Conservation (phyloP, 1,284 basidiomycete genomes). For the Caloboletus firmus region DNA sequence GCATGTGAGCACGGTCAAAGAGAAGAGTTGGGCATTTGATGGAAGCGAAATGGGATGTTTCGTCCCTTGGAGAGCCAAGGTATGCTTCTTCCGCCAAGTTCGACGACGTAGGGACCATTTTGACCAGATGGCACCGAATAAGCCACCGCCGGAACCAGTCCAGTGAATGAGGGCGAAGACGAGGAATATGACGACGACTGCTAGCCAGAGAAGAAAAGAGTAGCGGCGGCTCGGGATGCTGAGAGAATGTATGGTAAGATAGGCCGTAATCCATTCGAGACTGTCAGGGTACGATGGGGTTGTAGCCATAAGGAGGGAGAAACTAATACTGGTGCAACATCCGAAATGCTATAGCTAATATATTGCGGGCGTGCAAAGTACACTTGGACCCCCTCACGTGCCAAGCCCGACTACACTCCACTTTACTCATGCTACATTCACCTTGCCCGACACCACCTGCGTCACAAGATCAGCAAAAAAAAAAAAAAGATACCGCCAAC, state of each 20-base stretch:
- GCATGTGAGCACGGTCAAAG: slow-evolving; percentile 44
- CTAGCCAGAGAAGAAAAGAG: slow-evolving; percentile 55
- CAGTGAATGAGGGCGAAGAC: slow-evolving; percentile 43
- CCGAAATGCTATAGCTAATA: no score
- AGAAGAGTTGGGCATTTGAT: slow-evolving; percentile 61
- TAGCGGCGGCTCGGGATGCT: slow-evolving; percentile 54
- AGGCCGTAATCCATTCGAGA: slow-evolving; percentile 55
- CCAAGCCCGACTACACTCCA: neutral
- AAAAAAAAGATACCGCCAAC: neutral
- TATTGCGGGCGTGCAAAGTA: no score
- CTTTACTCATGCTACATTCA: neutral
- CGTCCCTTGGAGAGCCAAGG: slow-evolving; percentile 13
- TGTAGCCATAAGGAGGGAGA: slow-evolving; percentile 34
- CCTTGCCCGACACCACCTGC: slow-evolving; percentile 16
- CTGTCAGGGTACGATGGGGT: slow-evolving; percentile 47
- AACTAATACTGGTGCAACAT: neutral
- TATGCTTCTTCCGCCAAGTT: slow-evolving; percentile 41
- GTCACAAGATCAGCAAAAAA: neutral
- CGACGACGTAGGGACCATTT: slow-evolving; percentile 56
- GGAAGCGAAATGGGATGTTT: slow-evolving; percentile 48
- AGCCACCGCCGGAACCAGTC: slow-evolving; percentile 42
- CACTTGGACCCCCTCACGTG: neutral
- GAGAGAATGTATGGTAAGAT: slow-evolving; percentile 54
- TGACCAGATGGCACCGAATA: slow-evolving; percentile 50
- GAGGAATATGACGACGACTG: slow-evolving; percentile 43